Evolutionary conservation across 1,284 basidiomycete genomes (phyloP).

Genomic region (Rhodotorula sp.): DNA sequence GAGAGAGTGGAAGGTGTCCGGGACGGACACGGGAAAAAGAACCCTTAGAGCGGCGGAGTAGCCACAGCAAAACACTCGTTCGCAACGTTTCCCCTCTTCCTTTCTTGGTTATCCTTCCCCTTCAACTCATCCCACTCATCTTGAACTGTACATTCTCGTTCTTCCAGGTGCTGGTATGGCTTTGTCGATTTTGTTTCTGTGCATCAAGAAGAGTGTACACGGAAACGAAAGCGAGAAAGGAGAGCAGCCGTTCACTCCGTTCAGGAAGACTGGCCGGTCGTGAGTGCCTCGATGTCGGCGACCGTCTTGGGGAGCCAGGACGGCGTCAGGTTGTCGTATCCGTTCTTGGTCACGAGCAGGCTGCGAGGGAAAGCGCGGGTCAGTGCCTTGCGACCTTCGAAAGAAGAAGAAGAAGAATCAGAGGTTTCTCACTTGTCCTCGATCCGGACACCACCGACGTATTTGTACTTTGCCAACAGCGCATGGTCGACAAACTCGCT

Average conservation of each 20-base stretch:
- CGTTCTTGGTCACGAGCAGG: constrained; percentile 42
- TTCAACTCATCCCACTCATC: background rate
- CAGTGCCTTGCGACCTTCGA: background rate
- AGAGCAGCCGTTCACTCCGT: too few species aligned
- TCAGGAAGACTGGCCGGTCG: constrained; percentile 17
- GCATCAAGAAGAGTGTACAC: background rate
- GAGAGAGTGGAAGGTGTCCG: too few species aligned
- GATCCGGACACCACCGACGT: constrained; percentile 82
- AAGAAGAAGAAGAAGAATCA: background rate
- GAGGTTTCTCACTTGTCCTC: constrained; percentile 69
- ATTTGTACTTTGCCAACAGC: constrained; percentile 68
- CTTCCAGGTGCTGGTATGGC: background rate
- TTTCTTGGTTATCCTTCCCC: background rate
- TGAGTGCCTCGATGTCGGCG: constrained; percentile 35
- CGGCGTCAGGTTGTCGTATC: constrained; percentile 44
- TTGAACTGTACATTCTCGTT: background rate
- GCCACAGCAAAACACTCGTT: too few species aligned
- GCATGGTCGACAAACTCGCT: constrained; percentile 70
- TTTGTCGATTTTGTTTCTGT: background rate
- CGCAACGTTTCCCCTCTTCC: too few species aligned
- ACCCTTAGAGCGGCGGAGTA: too few species aligned
- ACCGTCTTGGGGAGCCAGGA: constrained; percentile 37
- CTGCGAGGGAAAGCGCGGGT: constrained; percentile 2
- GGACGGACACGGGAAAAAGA: background rate
- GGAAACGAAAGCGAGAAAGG: background rate